phyloP scores from a whole-genome alignment of 2,329 filamentous ascomycete genomes.

The Alternaria viburni region DNA sequence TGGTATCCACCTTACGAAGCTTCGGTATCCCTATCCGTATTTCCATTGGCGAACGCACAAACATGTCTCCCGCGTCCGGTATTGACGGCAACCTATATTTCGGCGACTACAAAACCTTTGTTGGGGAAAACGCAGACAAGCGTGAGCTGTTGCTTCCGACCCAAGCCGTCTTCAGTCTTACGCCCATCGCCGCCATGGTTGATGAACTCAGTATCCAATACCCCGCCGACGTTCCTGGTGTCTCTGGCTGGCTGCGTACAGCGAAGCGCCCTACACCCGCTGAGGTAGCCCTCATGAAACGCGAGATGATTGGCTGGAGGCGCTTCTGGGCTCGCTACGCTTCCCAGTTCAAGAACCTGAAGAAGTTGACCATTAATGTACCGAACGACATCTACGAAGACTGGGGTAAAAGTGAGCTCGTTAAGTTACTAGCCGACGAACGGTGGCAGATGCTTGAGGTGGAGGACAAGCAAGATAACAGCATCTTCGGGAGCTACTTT shows the following conservation, averaged over 20 bases:
- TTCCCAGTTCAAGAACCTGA: slow-evolving; percentile 42
- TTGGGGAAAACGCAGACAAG: slow-evolving; percentile 31
- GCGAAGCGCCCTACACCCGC: slow-evolving; percentile 30
- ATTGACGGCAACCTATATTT: slow-evolving; percentile 45
- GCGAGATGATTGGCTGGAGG: slow-evolving; percentile 45
- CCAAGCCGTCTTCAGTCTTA: slow-evolving; percentile 42
- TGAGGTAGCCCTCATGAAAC: slow-evolving; percentile 36
- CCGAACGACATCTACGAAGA: slow-evolving; percentile 43
- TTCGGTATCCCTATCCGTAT: slow-evolving; percentile 43
- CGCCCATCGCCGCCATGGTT: slow-evolving; percentile 40
- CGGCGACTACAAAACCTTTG: slow-evolving; percentile 42
- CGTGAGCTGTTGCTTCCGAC: slow-evolving; percentile 39
- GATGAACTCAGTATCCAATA: slow-evolving; percentile 48
- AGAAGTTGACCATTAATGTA: slow-evolving; percentile 42
- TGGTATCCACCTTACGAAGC: slow-evolving; percentile 36
- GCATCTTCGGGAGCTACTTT: slow-evolving; percentile 25
- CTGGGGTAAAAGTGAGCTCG: slow-evolving; percentile 36
- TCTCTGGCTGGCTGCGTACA: slow-evolving; percentile 32
- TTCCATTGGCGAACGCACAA: slow-evolving; percentile 41
- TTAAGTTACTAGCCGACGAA: slow-evolving; percentile 27
- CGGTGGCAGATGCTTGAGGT: slow-evolving; percentile 44
- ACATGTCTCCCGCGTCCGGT: slow-evolving; percentile 32
- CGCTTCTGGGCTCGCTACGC: slow-evolving; percentile 47
- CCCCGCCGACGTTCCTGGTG: slow-evolving; percentile 40
- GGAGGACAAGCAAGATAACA: slow-evolving; percentile 26